These are phyloP conservation scores for Sarocladium brachiariae DNA, from an alignment of 2,329 filamentous ascomycete species.

Conservation along the genomic window DNA sequence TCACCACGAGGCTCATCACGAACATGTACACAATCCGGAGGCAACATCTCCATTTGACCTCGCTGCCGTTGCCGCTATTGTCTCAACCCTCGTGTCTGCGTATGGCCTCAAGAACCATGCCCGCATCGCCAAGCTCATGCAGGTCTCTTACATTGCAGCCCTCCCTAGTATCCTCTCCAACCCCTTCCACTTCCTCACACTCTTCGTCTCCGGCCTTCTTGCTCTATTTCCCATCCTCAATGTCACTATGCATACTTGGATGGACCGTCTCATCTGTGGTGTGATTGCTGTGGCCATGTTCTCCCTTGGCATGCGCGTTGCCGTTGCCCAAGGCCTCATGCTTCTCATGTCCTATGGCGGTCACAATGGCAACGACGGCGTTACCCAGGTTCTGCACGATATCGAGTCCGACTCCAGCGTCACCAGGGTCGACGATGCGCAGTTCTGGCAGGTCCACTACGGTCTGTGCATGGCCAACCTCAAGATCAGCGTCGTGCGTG, in stretches of 20 bases:
- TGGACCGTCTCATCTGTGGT: conserved; percentile 76
- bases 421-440: conserved; percentile 74
- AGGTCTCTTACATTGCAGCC: conserved; percentile 72
- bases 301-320: conserved; percentile 72
- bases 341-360: conserved; percentile 80
- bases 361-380: conserved; percentile 35
- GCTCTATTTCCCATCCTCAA: conserved; percentile 76
- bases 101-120: conserved; percentile 85
- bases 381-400: conserved; percentile 72
- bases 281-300: conserved; percentile 87
- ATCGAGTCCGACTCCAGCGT: conserved; percentile 77
- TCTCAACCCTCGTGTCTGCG: conserved; percentile 77
- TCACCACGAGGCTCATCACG: conserved; percentile 64
- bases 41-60: conserved; percentile 73
- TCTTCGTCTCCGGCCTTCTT: conserved; percentile 76
- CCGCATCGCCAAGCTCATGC: conserved; percentile 86
- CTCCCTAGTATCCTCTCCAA: conserved; percentile 86
- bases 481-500: conserved; percentile 63
- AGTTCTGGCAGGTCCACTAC: conserved; percentile 99
- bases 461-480: conserved; percentile 93
- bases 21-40: conserved; percentile 58
- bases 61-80: conserved; percentile 73
- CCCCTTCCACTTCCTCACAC: conserved; percentile 88
- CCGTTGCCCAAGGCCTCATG: conserved; percentile 84
- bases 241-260: conserved; percentile 71